phyloP scores from a whole-genome alignment of 306 rosid genomes.

The Castanopsis chinensis region DNA sequence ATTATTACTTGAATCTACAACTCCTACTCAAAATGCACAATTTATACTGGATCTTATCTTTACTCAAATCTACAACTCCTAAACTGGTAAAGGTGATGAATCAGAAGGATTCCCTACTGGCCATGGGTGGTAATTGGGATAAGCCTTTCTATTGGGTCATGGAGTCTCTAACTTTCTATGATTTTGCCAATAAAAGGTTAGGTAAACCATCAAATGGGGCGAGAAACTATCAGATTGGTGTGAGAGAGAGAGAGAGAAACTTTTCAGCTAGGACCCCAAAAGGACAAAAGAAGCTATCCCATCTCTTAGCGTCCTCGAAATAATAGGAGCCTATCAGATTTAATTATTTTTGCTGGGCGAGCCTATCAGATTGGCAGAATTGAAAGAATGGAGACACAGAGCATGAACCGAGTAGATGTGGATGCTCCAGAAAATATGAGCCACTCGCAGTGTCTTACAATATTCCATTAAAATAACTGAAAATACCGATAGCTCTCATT shows the following conservation, averaged over 20 bases:
- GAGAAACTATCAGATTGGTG: too few species aligned
- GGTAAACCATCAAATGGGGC: too few species aligned
- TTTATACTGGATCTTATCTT: too few species aligned
- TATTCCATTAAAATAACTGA: not conserved
- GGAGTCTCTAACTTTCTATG: not conserved
- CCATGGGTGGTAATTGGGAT: too few species aligned
- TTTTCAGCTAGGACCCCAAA: too few species aligned
- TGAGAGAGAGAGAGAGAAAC: not conserved
- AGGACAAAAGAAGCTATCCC: not conserved
- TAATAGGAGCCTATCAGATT: not conserved
- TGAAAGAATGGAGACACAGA: not conserved
- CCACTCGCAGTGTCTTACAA: not conserved
- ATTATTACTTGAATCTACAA: too few species aligned
- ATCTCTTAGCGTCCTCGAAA: not conserved
- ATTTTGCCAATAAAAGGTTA: too few species aligned
- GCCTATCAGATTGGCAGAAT: not conserved
- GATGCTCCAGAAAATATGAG: not conserved
- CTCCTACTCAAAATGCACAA: rapidly evolving
- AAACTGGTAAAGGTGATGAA: rapidly evolving
- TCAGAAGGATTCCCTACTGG: too few species aligned
- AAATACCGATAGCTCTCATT: not conserved
- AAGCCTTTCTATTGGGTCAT: not conserved
- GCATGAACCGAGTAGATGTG: not conserved
- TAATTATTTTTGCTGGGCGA: too few species aligned
- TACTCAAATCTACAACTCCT: rapidly evolving